Base-by-base conservation (phyloP, 768 basidiomycete species). In the Pilatotrama ljubarskyi region DNA sequence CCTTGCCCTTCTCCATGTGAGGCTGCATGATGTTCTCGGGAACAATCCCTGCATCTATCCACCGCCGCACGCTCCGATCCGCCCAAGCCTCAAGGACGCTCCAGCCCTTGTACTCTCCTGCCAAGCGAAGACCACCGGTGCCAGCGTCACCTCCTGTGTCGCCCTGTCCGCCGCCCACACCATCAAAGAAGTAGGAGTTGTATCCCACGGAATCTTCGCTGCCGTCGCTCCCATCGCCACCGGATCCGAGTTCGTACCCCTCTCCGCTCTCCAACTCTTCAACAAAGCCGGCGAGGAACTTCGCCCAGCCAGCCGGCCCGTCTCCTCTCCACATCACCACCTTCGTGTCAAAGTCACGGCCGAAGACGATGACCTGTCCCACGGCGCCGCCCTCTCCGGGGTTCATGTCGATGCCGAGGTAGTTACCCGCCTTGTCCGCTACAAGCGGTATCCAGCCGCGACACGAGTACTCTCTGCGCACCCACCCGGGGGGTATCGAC, bases 311-410 rank as follows among this genome's bases (percentile, higher is more conserved):
- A 10, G 83, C 86, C 15, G 83, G 81, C 8, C 95, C 94, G 58
- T 98, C 94, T 8, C 97, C 97, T 51, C 83, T 80, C 87, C 90
- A 98, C 46, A 98, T 78, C 41, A 98, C 95, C 37, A 97, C 92
- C 71, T 99, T 99, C 11, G 93, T 90, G 74, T 99, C 97, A 73
- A 98, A 98, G 70, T 98, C 97, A 51, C 97, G 84, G n/a, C 97
- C 97, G 72, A 98, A 99, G 49, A 98, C 88, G 58, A 99, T 97
- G 47, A 98, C 96, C 71, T 99, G 97, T 6, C 97, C 97, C 55
- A 81, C 78, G 9, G 82, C 76, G 43, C 94, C 95, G 47, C 76
- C 75, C 69, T 88, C 85, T 9, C 72, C 91, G 8, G 96, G 96
- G 73, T 90, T 93, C 59, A 99, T 81, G 73, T 99, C 97, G 47